phyloP scores from a whole-genome alignment of 495 filamentous ascomycete genomes.

The Ascodesmis nigricans region DNA sequence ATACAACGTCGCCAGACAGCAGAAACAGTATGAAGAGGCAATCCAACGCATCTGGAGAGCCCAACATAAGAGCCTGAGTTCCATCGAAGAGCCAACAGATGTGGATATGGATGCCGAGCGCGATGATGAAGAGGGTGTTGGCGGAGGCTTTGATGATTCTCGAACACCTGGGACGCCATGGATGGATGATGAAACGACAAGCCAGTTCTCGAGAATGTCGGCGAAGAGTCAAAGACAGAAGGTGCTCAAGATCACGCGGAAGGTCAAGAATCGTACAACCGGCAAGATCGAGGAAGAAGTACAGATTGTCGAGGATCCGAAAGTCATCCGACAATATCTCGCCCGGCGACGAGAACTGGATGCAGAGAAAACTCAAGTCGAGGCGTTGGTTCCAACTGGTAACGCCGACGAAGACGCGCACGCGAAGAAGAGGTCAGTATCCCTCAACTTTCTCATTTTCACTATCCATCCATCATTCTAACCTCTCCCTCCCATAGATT shows the following conservation, averaged over 20 bases:
- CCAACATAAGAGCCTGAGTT: slow-evolving; percentile 56
- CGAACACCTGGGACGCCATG: slow-evolving; percentile 33
- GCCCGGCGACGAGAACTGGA: slow-evolving; percentile 33
- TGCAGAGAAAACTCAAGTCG: slow-evolving; percentile 43
- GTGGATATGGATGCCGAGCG: slow-evolving; percentile 30
- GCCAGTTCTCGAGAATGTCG: slow-evolving; percentile 65
- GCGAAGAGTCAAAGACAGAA: slow-evolving; percentile 43
- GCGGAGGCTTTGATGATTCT: slow-evolving; percentile 37
- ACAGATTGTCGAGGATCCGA: slow-evolving; percentile 24
- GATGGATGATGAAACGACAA: slow-evolving; percentile 58
- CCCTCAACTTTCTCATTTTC: slow-evolving; percentile 16
- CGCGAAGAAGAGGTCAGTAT: slow-evolving; percentile 31
- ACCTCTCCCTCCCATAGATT: slow-evolving; percentile 29
- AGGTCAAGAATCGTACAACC: slow-evolving; percentile 34
- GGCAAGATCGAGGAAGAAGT: slow-evolving; percentile 33
- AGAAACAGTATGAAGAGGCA: slow-evolving; percentile 66
- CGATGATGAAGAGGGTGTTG: slow-evolving; percentile 35
- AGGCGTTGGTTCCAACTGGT: slow-evolving; percentile 46
- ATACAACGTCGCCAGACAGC: slow-evolving; percentile 89
- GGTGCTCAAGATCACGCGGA: slow-evolving; percentile 50
- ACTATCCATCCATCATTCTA: slow-evolving; percentile 5
- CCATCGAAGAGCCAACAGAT: slow-evolving; percentile 38
- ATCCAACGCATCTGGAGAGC: slow-evolving; percentile 78
- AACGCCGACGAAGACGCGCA: slow-evolving; percentile 47
- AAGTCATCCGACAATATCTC: slow-evolving; percentile 29